These are phyloP conservation scores for Podosphaera fusca DNA, from an alignment of 2,329 filamentous ascomycete species.

Conservation along the genomic window DNA sequence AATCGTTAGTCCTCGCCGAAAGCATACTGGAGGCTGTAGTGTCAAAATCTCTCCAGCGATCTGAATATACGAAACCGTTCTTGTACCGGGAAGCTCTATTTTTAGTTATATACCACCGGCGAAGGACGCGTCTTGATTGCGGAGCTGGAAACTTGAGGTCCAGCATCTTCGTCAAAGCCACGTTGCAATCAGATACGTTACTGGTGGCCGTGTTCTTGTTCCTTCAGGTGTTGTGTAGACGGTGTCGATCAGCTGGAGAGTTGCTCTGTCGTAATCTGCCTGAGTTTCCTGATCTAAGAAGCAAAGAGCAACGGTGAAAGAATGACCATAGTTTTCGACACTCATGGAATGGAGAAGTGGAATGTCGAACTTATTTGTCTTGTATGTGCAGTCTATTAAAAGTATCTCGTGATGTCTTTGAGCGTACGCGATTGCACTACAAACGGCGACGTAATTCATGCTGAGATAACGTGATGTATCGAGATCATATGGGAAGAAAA, in stretches of 20 bases:
- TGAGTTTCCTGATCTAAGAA: neutral
- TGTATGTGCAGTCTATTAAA: too few relatives aligned
- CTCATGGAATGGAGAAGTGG: neutral
- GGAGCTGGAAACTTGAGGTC: neutral
- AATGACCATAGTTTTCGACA: neutral
- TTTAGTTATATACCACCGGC: neutral
- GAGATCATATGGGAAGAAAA: neutral
- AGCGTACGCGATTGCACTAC: neutral
- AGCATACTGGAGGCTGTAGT: neutral
- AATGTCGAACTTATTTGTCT: neutral
- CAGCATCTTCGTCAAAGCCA: neutral
- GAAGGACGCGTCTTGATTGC: neutral
- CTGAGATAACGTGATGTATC: neutral
- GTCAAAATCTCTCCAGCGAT: neutral
- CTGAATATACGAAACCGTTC: neutral
- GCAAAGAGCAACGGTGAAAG: neutral
- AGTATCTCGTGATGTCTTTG: neutral
- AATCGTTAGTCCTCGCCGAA: neutral
- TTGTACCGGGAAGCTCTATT: neutral
- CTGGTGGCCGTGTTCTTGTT: neutral
- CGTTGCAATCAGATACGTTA: neutral
- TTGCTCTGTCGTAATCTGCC: neutral
- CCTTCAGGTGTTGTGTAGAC: neutral
- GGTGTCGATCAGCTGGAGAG: neutral
- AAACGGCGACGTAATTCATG: neutral